Conservation (phyloP, 139 green algal genomes). For the Picochlorum sp. region DNA sequence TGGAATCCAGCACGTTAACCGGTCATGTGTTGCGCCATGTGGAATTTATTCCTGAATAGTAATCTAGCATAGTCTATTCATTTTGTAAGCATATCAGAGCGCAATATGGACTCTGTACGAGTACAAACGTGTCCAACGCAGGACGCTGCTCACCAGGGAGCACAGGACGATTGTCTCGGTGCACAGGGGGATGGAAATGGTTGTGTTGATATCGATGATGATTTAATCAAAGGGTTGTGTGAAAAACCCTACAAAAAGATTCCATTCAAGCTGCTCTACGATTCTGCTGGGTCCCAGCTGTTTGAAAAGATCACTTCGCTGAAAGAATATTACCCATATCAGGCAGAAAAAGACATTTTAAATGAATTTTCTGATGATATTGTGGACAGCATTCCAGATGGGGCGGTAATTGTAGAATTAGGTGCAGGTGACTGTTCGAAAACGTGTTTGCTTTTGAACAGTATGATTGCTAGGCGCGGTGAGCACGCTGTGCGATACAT, state of each 20-base stretch:
- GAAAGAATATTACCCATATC: constrained; percentile 23
- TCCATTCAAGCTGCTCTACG: constrained; percentile 22
- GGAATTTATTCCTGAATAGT: too few species aligned
- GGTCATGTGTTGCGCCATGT: constrained; percentile 1
- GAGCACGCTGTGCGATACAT: constrained; percentile 28
- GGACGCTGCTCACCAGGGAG: too few species aligned
- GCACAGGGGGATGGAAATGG: too few species aligned
- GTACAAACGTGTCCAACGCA: too few species aligned
- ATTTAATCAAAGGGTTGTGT: neutral
- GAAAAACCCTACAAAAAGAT: neutral
- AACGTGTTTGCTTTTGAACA: constrained; percentile 35
- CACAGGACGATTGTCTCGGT: too few species aligned
- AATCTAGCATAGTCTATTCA: too few species aligned
- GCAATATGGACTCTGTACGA: too few species aligned
- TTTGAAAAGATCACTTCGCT: constrained; percentile 13
- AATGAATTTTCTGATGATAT: constrained; percentile 29
- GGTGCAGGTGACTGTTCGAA: constrained; percentile 43
- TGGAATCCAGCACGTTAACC: neutral
- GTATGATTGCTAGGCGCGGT: constrained; percentile 20
- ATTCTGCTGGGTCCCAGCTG: constrained; percentile 14
- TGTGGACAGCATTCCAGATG: constrained; percentile 19
- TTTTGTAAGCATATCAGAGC: too few species aligned
- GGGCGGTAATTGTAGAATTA: constrained; percentile 42
- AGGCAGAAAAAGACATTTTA: constrained; percentile 14
- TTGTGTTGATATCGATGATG: too few species aligned